These are phyloP conservation scores for Helichrysum umbraculigerum DNA, from an alignment of 129 eudicot species.

Conservation along the genomic window DNA sequence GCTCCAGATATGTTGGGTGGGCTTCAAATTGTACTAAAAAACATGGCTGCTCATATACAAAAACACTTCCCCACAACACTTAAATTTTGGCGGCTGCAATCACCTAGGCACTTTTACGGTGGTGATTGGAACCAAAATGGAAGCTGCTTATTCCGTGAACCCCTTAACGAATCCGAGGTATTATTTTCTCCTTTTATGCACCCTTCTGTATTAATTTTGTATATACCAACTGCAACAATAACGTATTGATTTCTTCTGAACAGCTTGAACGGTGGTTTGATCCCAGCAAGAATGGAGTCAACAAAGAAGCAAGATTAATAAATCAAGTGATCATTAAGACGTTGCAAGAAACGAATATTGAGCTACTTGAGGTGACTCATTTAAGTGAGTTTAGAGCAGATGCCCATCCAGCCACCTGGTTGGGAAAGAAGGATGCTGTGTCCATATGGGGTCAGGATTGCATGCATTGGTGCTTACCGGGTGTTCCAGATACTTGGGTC, in stretches of 20 bases:
- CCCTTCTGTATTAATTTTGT: not conserved
- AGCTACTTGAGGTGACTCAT: slow-evolving; percentile 67
- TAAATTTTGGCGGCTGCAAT: slow-evolving; percentile 91
- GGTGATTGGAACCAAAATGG: slow-evolving; percentile 99
- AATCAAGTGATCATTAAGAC: slow-evolving; percentile 53
- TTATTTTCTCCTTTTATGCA: not conserved
- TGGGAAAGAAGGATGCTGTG: slow-evolving; percentile 93
- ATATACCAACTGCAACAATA: too few relatives aligned
- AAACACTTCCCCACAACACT: slow-evolving; percentile 52
- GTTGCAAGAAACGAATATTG: slow-evolving; percentile 55
- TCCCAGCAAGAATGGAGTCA: slow-evolving; percentile 83
- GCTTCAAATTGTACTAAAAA: slow-evolving; percentile 58
- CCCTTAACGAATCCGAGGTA: slow-evolving; percentile 77
- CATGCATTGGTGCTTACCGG: slow-evolving; percentile 99
- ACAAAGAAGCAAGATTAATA: slow-evolving; percentile 80
- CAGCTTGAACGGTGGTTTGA: slow-evolving; percentile 99
- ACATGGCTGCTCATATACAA: slow-evolving; percentile 68
- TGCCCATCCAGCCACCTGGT: slow-evolving; percentile 94
- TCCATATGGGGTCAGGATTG: slow-evolving; percentile 97
- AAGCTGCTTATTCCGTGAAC: slow-evolving; percentile 77
- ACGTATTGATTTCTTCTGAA: slow-evolving; percentile 27
- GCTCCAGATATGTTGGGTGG: slow-evolving; percentile 66
- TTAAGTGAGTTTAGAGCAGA: slow-evolving; percentile 90
- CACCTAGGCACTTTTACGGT: slow-evolving; percentile 87
- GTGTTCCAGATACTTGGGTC: slow-evolving; percentile 95